Percentiles rank a stretch among this genome's conserved stretches.
Conservation (phyloP, 225 moss, liverwort and hornwort species). For the Pseudoscleropodium purum region DNA sequence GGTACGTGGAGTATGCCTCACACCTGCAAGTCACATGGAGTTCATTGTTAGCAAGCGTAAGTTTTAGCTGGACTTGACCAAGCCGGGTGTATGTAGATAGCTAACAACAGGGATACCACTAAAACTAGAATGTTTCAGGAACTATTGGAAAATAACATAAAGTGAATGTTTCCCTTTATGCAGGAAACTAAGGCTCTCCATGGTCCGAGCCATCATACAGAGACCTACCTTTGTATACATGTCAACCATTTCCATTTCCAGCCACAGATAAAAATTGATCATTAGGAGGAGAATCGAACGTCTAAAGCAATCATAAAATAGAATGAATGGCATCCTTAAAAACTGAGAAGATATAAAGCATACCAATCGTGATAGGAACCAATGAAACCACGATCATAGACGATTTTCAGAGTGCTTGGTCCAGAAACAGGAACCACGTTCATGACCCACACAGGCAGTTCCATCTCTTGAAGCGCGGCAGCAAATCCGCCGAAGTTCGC, state of each 20-base stretch:
- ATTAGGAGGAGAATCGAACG: not conserved
- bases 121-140: not conserved
- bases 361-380: slow-evolving; percentile 96
- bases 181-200: not conserved
- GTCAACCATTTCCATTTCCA: not conserved
- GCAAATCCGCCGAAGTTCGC: slow-evolving; percentile 96
- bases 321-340: not conserved
- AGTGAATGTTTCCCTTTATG: not conserved
- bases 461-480: slow-evolving; percentile 53
- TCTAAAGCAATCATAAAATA: not conserved
- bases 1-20: slow-evolving; percentile 88
- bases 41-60: not conserved
- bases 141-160: not conserved
- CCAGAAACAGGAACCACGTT: slow-evolving; percentile 74
- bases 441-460: slow-evolving; percentile 87
- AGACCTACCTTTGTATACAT: not conserved
- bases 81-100: not conserved
- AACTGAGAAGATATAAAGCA: not conserved
- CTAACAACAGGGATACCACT: not conserved
- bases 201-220: not conserved
- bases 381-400: slow-evolving; percentile 92
- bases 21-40: slow-evolving; percentile 43
- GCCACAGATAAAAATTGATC: not conserved
- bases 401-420: slow-evolving; percentile 71
- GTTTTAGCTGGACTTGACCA: not conserved